These are phyloP conservation scores for Phytopythium cucurbitacearum DNA, from an alignment of 352 stramenopile genomes.

Conservation along the genomic window DNA sequence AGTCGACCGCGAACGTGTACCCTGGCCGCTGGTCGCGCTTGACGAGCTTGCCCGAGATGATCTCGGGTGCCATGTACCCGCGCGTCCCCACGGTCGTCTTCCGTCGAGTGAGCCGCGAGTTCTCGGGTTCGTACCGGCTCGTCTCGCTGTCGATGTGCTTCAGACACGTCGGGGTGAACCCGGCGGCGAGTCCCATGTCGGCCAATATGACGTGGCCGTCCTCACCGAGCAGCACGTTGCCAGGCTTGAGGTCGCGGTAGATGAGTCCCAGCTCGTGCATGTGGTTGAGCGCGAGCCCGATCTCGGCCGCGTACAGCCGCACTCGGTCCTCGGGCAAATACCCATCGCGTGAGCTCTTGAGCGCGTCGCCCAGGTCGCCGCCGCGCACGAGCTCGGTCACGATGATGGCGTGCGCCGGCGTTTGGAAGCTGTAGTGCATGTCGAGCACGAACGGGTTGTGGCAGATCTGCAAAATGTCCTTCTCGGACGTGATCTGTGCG, in stretches of 20 bases:
- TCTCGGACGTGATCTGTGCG: constrained; percentile 86
- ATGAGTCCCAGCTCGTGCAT: constrained; percentile 86
- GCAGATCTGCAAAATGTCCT: constrained; percentile 84
- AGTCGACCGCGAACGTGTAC: constrained; percentile 76
- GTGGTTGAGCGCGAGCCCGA: constrained; percentile 82
- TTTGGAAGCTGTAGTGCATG: constrained; percentile 91
- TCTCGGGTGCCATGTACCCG: constrained; percentile 90
- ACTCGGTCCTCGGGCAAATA: constrained; percentile 77
- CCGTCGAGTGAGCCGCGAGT: constrained; percentile 56
- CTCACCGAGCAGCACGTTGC: constrained; percentile 86
- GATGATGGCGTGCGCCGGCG: constrained; percentile 79
- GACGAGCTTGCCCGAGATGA: constrained; percentile 84
- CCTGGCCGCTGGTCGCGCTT: constrained; percentile 72
- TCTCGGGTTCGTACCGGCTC: constrained; percentile 42
- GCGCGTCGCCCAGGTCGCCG: constrained; percentile 70
- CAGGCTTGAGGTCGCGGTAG: constrained; percentile 88
- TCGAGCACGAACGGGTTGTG: constrained; percentile 88
- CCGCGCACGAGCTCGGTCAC: constrained; percentile 84
- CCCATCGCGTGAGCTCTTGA: constrained; percentile 64
- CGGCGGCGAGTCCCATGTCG: constrained; percentile 83
- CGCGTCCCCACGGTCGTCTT: constrained; percentile 86
- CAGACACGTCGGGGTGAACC: constrained; percentile 46
- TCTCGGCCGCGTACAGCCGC: constrained; percentile 79
- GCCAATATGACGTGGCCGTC: constrained; percentile 88
- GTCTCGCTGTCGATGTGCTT: constrained; percentile 45